Evolutionary conservation across 164 flowering plant genomes (phyloP), one percentile per base, ranked within the genome.

Genomic region (Stephania cephalantha): DNA sequence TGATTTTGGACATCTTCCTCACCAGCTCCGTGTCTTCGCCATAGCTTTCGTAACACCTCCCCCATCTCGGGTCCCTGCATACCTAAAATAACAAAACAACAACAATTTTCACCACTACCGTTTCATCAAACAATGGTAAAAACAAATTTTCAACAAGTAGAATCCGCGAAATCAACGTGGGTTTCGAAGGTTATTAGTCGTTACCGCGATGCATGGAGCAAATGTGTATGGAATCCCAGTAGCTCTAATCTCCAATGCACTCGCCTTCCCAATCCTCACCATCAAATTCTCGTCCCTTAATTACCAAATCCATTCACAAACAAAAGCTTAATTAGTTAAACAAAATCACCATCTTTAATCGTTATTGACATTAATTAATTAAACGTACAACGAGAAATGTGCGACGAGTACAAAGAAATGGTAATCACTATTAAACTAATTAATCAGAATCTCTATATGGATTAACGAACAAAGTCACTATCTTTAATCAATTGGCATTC

Each of bases 21-120:
- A 86, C 85, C 29, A 81, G 45, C 30, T 84, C 79, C 8, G 85
- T 79, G 63, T 84, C 84, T 71, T 86, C 88, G n/a, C 88, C 75
- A 70, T 66, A 86, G 69, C 88, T 84, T 75, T 86, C 88, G 11
- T 84, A 86, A 64, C 81, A 82, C 74, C 88, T 77, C n/a, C 88
- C 88, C 88, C 88, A 86, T 68, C 88, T 82, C 0, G 88, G 88
- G 72, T 86, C 88, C 66, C 83, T 75, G 35, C 86, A 78, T 4
- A 86, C 86, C 88, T 86, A 74, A 25, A 25, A 25, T 8, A 53
- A 72, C 42, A 35, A 35, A 35, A 35, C 42, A 35, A 35, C 42
- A 35, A 35, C 42, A 35, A 35, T 35, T 4, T 35, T 35, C 42
- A 35, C 42, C 42, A 35, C 42, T 4, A 35, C 42, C 42, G 42